phyloP scores from a whole-genome alignment of 768 basidiomycete species.

The Phanerodontia chrysosporium region DNA sequence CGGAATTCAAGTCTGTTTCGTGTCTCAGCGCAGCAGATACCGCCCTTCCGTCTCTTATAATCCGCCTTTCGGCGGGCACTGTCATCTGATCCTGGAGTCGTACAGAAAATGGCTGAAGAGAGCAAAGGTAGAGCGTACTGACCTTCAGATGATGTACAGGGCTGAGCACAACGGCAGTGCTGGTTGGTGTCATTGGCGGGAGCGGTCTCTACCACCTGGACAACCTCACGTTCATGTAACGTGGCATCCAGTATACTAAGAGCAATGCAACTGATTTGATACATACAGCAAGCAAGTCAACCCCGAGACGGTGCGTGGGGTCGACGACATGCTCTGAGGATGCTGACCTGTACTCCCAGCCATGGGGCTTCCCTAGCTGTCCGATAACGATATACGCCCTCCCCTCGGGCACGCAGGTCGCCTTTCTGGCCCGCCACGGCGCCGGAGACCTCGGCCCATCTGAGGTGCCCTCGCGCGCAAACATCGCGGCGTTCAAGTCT shows the following conservation, averaged over 20 bases:
- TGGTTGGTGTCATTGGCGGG: conserved; percentile 89
- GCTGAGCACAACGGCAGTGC: conserved; percentile 41
- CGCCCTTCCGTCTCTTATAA: too few relatives aligned
- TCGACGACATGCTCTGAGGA: not conserved
- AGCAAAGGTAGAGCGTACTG: conserved; percentile 5
- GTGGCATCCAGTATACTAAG: conserved; percentile 10
- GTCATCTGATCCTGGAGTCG: too few relatives aligned
- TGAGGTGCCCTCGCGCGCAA: conserved; percentile 79
- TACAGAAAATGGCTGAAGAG: conserved; percentile 4
- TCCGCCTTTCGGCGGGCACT: too few relatives aligned
- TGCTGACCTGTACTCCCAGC: conserved; percentile 43
- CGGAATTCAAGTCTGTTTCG: too few relatives aligned
- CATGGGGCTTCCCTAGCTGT: conserved; percentile 89
- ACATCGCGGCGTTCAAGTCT: conserved; percentile 92
- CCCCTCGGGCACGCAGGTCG: conserved; percentile 73
- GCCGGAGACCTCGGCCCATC: conserved; percentile 80
- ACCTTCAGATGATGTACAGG: too few relatives aligned
- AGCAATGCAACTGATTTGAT: not conserved
- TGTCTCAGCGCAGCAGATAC: too few relatives aligned
- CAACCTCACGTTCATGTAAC: conserved; percentile 84
- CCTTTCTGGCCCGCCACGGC: conserved; percentile 92
- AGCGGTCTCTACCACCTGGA: conserved; percentile 92
- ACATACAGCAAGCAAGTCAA: conserved; percentile 64
- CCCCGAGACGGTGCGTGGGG: conserved; percentile 70
- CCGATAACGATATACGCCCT: conserved; percentile 91